Base-by-base conservation (phyloP, 768 basidiomycete species). In the Arthromyces matolae region DNA sequence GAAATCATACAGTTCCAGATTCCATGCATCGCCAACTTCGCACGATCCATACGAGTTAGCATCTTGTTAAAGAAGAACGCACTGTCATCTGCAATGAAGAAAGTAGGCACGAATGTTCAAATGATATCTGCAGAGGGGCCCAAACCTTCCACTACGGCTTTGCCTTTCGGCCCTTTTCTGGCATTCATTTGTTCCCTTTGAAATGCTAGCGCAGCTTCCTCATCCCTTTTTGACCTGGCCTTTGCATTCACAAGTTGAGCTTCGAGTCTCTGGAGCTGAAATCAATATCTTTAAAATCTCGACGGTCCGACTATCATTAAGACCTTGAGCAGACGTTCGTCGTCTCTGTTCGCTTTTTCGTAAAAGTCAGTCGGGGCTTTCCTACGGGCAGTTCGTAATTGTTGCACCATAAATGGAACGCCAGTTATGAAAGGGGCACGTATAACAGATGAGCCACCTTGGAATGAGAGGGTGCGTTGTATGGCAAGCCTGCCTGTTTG, bases 291-390 rank as follows among this genome's bases (percentile, higher is more conserved):
- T 31, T 13, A 28, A 16, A 19, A 16, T 18, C 16, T 37, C 8
- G 20, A 22, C 36, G 28, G 7, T n/a, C n/a, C n/a, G n/a, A n/a
- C n/a, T n/a, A n/a, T n/a, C n/a, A n/a, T n/a, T 43, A 28, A 16
- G 45, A 60, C 63, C 57, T 58, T 61, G n/a, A 64, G 47, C 4
- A 64, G 56, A 28, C 59, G 52, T 45, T 66, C 64, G 32, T 66
- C 64, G 33, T 55, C 51, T 38, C 60, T 38, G 32, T 55, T 28
- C 7, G 56, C 54, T 8, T 58, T 59, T 10, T 53, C 52, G 31
- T 60, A 60, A 24, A 57, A 53, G 38, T 53, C 51, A 22, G 46
- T 56, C 31, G 56, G 54, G 8, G 50, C 28, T 47, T 55, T 63
- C 14, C 53, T 61, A 19, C 61, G 58, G 31, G 55, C 49, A 13